Evolutionary conservation across 2,329 filamentous ascomycete genomes (phyloP), one percentile per base, ranked within the genome.

Genomic region (Polychaeton citri): DNA sequence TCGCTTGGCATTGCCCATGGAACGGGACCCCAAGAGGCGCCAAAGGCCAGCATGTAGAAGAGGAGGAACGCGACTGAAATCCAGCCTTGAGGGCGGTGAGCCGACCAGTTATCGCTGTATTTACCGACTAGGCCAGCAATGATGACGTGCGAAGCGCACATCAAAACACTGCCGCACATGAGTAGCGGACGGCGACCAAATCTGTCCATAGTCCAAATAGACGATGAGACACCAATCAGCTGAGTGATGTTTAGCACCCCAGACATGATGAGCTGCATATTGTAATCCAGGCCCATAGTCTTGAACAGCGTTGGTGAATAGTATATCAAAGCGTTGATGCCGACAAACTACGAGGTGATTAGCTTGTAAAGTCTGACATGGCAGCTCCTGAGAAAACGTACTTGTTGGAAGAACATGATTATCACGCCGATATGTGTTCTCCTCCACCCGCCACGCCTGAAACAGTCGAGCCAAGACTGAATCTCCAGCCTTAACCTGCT

Each of bases 401-500:
- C 53, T 38, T 64, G 59, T 8, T 59, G 48, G 49, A 74, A 76
- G 47, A 75, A 74, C 60, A 70, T 68, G 12, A 76, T 47, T 1
- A 62, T 60, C 5, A 66, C 53, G 16, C 69, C 72, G 13, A 74
- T 58, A n/a, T 44, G 35, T 42, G 42, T 2, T 40, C 42, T 17
- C 34, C 35, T 9, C 42, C 35, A 26, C 37, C 37, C 9, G 37
- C 40, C 19, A 44, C 40, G 6, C 37, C 42, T 28, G 42, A 40
- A 4, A 44, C 40, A 36, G 34, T 37, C 24, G 37, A 42, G 6
- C 42, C 42, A 10, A 42, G 40, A 12, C 42, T 12, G 3, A 44
- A 35, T 26, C 42, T 40, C 30, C 36, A n/a, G 35, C 50, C 76
- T 66, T 64, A 73, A 76, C 34, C 66, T 52, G 20, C 67, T 65